Conservation (phyloP, 169 alveolate species). For the Eimeria zaria region DNA sequence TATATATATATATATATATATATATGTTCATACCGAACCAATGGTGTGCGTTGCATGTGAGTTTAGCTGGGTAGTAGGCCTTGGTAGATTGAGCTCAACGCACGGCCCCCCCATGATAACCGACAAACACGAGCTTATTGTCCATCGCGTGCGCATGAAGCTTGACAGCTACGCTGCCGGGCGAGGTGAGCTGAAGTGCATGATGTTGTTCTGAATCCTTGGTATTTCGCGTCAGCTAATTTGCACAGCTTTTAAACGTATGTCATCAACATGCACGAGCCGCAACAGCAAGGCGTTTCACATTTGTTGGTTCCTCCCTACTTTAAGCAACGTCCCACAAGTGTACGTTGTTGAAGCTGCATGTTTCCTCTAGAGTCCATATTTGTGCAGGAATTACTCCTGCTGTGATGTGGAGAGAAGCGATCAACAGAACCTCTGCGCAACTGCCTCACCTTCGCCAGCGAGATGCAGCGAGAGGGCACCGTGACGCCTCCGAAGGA, state of each 20-base stretch:
- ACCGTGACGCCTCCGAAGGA: slow-evolving; percentile 10
- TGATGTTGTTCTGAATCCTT: not conserved
- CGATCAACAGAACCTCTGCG: slow-evolving; percentile 34
- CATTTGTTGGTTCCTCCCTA: not conserved
- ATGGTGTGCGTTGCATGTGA: not conserved
- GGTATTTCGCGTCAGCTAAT: not conserved
- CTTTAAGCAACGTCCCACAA: not conserved
- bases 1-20: not conserved
- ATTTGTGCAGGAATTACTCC: slow-evolving; percentile 49
- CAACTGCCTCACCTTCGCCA: slow-evolving; percentile 47
- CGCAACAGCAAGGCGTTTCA: not conserved
- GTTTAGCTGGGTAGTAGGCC: slow-evolving; percentile 82
- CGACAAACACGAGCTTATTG: slow-evolving; percentile 36
- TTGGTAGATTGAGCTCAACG: slow-evolving; percentile 63
- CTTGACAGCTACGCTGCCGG: slow-evolving; percentile 59
- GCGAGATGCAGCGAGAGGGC: slow-evolving; percentile 9
- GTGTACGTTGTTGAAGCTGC: not conserved
- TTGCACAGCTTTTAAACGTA: not conserved
- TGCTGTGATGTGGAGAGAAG: slow-evolving; percentile 58
- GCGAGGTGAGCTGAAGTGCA: slow-evolving; percentile 25
- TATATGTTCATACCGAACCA: not conserved
- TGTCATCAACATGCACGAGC: not conserved
- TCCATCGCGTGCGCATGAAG: slow-evolving; percentile 82
- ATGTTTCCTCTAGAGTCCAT: not conserved
- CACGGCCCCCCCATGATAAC: slow-evolving; percentile 69